Percentiles rank a stretch among this genome's conserved stretches.
Conservation (phyloP, 2,329 filamentous ascomycete genomes). For the Colletotrichum somersetense region DNA sequence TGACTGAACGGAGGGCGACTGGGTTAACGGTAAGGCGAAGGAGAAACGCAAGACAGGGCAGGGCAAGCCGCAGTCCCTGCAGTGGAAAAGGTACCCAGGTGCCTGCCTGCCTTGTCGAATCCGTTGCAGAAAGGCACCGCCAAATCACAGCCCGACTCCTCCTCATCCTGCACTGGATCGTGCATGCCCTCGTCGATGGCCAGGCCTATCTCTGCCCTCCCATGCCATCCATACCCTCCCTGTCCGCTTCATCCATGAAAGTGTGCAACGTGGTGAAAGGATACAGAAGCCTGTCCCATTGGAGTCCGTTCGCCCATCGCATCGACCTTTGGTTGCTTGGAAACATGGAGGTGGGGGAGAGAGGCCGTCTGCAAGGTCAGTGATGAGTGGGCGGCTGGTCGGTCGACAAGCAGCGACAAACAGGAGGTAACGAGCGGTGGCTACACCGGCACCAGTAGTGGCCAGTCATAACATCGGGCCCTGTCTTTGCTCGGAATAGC, state of each 20-base stretch:
- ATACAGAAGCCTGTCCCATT: background rate
- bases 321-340: background rate
- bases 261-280: background rate
- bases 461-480: conserved; percentile 1
- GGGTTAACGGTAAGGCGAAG: conserved; percentile 12
- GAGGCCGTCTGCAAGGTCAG: background rate
- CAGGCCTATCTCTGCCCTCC: conserved; percentile 5
- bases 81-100: conserved; percentile 35
- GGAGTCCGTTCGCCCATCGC: background rate
- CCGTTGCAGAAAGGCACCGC: conserved; percentile 2
- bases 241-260: conserved; percentile 20
- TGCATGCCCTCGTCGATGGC: background rate
- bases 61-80: background rate
- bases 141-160: conserved; percentile 9
- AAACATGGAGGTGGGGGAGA: background rate
- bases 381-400: background rate
- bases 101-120: conserved; percentile 18
- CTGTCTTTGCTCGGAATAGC: conserved; percentile 33
- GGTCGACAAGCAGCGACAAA: background rate
- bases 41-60: conserved; percentile 12
- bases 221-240: background rate
- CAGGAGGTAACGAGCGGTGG: background rate
- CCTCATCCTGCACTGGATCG: conserved; percentile 25
- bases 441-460: background rate
- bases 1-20: conserved; percentile 12